Evolutionary conservation across 2,329 filamentous ascomycete genomes (phyloP).

Genomic region (Aspergillus novoparasiticus): DNA sequence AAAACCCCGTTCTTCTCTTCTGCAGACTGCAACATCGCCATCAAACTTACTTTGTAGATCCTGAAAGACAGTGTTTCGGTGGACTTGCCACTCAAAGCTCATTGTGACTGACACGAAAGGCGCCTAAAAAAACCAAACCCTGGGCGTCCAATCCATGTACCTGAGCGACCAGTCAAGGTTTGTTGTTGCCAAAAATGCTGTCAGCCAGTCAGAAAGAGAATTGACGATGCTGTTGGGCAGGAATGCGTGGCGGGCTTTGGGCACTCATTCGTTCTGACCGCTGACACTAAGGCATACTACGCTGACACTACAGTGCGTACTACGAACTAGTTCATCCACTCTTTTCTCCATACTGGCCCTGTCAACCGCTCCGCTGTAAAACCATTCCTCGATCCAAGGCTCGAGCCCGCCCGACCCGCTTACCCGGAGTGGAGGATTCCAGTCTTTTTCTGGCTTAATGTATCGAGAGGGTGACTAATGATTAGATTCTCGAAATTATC

Average conservation of each 20-base stretch:
- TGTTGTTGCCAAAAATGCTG: background rate
- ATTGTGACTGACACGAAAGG: background rate
- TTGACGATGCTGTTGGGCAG: conserved; percentile 36
- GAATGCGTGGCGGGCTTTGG: conserved; percentile 40
- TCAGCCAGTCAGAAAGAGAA: conserved; percentile 2
- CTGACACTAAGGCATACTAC: conserved; percentile 11
- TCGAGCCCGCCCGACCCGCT: conserved; percentile 9
- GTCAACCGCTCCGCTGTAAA: conserved; percentile 3
- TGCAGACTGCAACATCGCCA: background rate
- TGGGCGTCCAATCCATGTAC: background rate
- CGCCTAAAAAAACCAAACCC: background rate
- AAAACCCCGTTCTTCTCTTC: background rate
- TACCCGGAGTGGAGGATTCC: conserved; percentile 6
- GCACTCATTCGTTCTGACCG: conserved; percentile 26
- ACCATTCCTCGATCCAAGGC: conserved; percentile 5
- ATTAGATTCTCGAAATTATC: background rate
- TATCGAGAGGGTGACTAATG: background rate
- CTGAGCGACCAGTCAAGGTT: background rate
- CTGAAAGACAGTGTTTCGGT: background rate
- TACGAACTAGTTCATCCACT: conserved; percentile 4
- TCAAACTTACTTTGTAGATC: background rate
- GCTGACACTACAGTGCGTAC: conserved; percentile 5
- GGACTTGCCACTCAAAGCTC: background rate
- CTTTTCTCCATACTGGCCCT: background rate
- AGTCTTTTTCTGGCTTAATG: background rate